Percentiles rank a stretch among this genome's conserved stretches.
phyloP scores from a whole-genome alignment of 345 rosid genomes.

The Pelargonium nanum region DNA sequence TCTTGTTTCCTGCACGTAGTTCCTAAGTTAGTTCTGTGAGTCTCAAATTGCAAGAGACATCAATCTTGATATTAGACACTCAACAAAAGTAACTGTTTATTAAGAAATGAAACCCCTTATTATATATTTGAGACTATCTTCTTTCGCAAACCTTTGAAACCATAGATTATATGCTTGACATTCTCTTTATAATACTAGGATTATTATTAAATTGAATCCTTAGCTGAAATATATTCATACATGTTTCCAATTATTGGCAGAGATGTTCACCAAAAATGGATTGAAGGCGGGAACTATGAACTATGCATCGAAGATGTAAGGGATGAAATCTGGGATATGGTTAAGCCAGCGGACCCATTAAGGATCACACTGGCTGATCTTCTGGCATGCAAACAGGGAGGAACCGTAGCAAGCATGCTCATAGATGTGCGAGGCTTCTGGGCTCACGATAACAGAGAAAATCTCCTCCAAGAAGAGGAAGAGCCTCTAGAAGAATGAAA shows the following conservation, averaged over 20 bases:
- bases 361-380: slow-evolving; percentile 65
- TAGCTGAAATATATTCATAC: neutral
- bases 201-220: no score
- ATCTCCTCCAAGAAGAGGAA: slow-evolving; percentile 97
- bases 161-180: no score
- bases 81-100: no score
- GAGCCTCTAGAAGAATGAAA: slow-evolving; percentile 51
- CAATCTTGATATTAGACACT: no score
- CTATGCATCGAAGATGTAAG: slow-evolving; percentile 92
- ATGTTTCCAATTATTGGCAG: slow-evolving; percentile 29
- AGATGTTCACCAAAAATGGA: slow-evolving; percentile 98
- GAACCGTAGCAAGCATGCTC: slow-evolving; percentile 95
- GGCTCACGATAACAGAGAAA: slow-evolving; percentile 99
- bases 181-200: no score
- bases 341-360: slow-evolving; percentile 79
- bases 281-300: slow-evolving; percentile 97
- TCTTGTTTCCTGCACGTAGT: no score
- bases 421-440: slow-evolving; percentile 96
- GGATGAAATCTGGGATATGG: slow-evolving; percentile 99
- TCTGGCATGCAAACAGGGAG: slow-evolving; percentile 89
- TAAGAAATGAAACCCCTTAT: no score
- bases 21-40: no score
- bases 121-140: no score
- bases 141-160: no score
- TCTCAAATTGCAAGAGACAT: no score